Evolutionary conservation across 495 filamentous ascomycete species (phyloP).

Genomic region (Neurospora sublineolata): DNA sequence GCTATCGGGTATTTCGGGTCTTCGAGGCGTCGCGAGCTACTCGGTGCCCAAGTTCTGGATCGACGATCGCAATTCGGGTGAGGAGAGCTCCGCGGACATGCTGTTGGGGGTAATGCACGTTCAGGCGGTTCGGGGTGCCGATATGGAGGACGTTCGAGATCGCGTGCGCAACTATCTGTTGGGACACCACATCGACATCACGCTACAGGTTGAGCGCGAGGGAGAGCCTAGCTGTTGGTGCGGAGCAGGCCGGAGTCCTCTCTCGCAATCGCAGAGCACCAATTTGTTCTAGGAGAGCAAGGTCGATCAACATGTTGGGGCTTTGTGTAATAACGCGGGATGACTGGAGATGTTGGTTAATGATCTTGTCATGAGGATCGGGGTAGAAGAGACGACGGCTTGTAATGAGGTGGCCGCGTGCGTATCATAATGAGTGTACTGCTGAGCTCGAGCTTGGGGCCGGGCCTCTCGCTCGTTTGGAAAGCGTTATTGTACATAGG

Average conservation of each 20-base stretch:
- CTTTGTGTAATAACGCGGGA: background rate
- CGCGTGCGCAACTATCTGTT: constrained; percentile 48
- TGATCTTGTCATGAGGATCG: background rate
- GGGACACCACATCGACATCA: constrained; percentile 55
- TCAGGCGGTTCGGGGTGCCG: constrained; percentile 54
- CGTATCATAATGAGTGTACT: background rate
- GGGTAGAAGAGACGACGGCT: background rate
- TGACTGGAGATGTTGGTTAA: background rate
- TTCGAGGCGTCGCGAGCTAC: constrained; percentile 79
- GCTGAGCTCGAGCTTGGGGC: background rate
- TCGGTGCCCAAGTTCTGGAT: constrained; percentile 90
- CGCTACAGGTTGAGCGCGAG: constrained; percentile 65
- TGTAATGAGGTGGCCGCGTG: background rate
- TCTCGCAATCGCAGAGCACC: constrained; percentile 16
- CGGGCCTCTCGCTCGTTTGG: background rate
- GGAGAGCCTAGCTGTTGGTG: constrained; percentile 76
- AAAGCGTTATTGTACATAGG: background rate
- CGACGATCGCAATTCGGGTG: constrained; percentile 50
- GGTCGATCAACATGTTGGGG: background rate
- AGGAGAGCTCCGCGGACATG: constrained; percentile 30
- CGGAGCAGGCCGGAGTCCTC: constrained; percentile 30
- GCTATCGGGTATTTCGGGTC: constrained; percentile 66
- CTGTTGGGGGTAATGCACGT: constrained; percentile 74
- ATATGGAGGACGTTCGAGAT: constrained; percentile 66
- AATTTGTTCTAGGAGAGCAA: constrained; percentile 12